phyloP scores from a whole-genome alignment of 805 yeast species.

The Metschnikowia santaceciliae region DNA sequence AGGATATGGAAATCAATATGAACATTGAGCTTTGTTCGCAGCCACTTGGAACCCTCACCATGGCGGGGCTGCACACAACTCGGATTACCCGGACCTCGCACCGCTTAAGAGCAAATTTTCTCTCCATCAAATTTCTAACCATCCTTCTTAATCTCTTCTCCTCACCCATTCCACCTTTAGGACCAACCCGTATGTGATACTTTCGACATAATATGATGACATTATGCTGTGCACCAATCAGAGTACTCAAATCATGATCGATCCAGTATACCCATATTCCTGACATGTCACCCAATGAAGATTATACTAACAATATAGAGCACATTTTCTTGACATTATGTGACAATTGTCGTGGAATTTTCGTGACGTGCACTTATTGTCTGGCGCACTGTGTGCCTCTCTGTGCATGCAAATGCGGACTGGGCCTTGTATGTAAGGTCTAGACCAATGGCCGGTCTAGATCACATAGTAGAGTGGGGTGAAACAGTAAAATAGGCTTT shows the following conservation, averaged over 20 bases:
- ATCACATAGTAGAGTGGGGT: no score
- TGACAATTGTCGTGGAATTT: background rate
- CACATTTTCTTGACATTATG: no score
- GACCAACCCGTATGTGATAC: slow-evolving; percentile 13
- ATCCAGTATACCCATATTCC: slow-evolving; percentile 47
- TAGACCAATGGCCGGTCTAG: no score
- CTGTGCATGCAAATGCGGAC: no score
- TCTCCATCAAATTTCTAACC: background rate
- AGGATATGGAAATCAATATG: no score
- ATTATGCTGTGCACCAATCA: slow-evolving; percentile 53
- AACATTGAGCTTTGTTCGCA: background rate
- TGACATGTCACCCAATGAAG: slow-evolving; percentile 24
- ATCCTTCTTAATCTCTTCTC: background rate
- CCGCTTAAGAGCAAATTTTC: background rate
- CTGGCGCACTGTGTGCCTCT: no score
- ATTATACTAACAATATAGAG: slow-evolving; percentile 7
- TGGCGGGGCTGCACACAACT: background rate
- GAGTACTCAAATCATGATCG: slow-evolving; percentile 44
- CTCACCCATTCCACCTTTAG: background rate
- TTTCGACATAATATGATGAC: slow-evolving; percentile 35
- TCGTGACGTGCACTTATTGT: no score
- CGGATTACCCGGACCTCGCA: slow-evolving; percentile 9
- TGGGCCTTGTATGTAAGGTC: no score
- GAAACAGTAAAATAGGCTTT: no score
- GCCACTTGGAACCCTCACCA: background rate